Conservation (phyloP, 169 alveolate species). For the Plasmodium vinckei region DNA sequence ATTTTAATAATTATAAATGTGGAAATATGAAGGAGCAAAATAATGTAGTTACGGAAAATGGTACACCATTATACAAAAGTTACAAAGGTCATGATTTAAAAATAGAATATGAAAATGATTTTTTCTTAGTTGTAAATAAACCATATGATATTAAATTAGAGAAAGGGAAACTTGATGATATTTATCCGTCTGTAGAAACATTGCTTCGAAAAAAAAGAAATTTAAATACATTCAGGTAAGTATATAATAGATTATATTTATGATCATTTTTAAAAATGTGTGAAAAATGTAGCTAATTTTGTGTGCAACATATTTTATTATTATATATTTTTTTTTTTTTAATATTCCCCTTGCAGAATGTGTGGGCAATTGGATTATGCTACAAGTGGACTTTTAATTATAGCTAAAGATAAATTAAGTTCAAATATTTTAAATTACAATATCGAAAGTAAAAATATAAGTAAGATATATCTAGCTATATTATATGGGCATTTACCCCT, state of each 20-base stretch:
- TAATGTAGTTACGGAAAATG: neutral
- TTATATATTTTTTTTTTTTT: conserved; percentile 6
- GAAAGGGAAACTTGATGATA: conserved; percentile 49
- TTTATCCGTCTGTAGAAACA: conserved; percentile 74
- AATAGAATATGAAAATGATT: conserved; percentile 64
- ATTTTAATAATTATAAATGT: neutral
- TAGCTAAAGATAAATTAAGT: conserved; percentile 67
- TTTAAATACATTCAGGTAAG: conserved; percentile 49
- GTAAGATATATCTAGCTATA: conserved; percentile 72
- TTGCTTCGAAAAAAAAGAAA: conserved; percentile 50
- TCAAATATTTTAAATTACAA: conserved; percentile 57
- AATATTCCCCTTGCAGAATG: conserved; percentile 28
- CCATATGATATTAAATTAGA: conserved; percentile 73
- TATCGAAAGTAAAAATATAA: conserved; percentile 59
- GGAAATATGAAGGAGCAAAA: conserved; percentile 10
- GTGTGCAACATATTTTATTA: too few species aligned
- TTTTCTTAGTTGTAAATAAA: conserved; percentile 56
- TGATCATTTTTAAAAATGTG: too few species aligned
- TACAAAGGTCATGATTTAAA: conserved; percentile 59
- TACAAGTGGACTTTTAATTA: conserved; percentile 73
- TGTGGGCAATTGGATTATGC: conserved; percentile 78
- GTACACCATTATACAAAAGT: conserved; percentile 42
- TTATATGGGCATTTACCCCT: conserved; percentile 71
- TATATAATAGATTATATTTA: neutral
- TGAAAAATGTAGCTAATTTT: too few species aligned